Conservation (phyloP, 2,329 filamentous ascomycete species). For the Venturia pyrina region DNA sequence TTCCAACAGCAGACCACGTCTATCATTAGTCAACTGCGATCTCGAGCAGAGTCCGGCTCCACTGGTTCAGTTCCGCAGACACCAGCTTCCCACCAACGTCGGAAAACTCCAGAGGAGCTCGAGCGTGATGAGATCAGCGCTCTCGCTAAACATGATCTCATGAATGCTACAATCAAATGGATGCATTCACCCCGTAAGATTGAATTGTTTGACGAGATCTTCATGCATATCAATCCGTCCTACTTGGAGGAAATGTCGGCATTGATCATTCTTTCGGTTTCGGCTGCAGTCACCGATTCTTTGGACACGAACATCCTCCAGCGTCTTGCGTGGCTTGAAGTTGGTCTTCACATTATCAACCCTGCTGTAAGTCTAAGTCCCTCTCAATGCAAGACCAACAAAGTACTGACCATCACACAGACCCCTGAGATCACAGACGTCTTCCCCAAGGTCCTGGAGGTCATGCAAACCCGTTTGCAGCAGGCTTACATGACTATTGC, state of each 20-base stretch:
- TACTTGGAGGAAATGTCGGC: constrained; percentile 47
- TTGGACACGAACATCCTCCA: constrained; percentile 43
- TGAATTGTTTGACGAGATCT: constrained; percentile 52
- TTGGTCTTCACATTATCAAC: constrained; percentile 45
- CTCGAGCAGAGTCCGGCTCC: constrained; percentile 10
- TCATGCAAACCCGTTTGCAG: constrained; percentile 47
- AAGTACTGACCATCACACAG: constrained; percentile 14
- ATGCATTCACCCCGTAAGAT: constrained; percentile 50
- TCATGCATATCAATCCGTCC: constrained; percentile 45
- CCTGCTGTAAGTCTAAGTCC: constrained; percentile 34
- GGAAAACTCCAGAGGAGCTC: constrained; percentile 38
- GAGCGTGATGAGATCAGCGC: constrained; percentile 54
- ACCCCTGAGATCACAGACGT: constrained; percentile 31
- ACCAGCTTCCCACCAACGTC: constrained; percentile 17
- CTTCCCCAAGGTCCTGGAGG: constrained; percentile 49
- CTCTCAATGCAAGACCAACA: background rate
- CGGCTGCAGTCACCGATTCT: constrained; percentile 49
- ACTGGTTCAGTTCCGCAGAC: constrained; percentile 18
- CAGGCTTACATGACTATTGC: constrained; percentile 47
- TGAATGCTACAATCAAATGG: constrained; percentile 44
- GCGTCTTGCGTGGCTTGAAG: constrained; percentile 49
- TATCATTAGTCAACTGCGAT: constrained; percentile 28
- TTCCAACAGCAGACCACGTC: constrained; percentile 49
- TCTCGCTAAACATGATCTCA: constrained; percentile 46
- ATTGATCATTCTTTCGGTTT: constrained; percentile 50